These are phyloP conservation scores for Hygrophorus russula DNA, from an alignment of 768 basidiomycete species.

Conservation along the genomic window DNA sequence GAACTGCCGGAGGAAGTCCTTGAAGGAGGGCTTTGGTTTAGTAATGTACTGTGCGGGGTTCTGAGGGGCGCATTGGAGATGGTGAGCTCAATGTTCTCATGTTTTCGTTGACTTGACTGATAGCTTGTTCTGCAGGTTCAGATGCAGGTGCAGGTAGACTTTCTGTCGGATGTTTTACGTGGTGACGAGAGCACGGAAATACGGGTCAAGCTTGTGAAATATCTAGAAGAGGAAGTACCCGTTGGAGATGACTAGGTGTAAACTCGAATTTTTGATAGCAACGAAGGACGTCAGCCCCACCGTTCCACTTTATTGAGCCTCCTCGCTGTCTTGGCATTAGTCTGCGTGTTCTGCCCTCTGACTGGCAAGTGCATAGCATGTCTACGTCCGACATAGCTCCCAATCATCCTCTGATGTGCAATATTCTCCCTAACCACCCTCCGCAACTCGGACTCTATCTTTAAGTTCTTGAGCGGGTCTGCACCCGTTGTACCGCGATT, in stretches of 20 bases:
- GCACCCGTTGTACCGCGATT: constrained; percentile 10
- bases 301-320: constrained; percentile 84
- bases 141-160: constrained; percentile 86
- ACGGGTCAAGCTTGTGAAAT: constrained; percentile 79
- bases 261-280: background rate
- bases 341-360: constrained; percentile 86
- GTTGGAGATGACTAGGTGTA: constrained; percentile 72
- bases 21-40: constrained; percentile 93
- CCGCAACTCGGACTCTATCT: constrained; percentile 81
- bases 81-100: constrained; percentile 39
- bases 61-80: constrained; percentile 90
- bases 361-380: constrained; percentile 93
- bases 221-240: constrained; percentile 93
- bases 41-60: constrained; percentile 92
- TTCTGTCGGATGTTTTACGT: constrained; percentile 81
- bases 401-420: constrained; percentile 86
- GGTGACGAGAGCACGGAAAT: constrained; percentile 95
- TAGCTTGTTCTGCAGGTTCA: constrained; percentile 56
- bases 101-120: constrained; percentile 5
- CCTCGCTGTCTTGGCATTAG: constrained; percentile 82
- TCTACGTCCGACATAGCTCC: constrained; percentile 85
- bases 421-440: constrained; percentile 84
- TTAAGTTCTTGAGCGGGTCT: constrained; percentile 65
- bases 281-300: constrained; percentile 13
- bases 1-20: constrained; percentile 90